Percentiles rank a stretch among this genome's conserved stretches.
These are phyloP conservation scores for Colletotrichum musicola DNA, from an alignment of 2,329 filamentous ascomycete species.

Conservation along the genomic window DNA sequence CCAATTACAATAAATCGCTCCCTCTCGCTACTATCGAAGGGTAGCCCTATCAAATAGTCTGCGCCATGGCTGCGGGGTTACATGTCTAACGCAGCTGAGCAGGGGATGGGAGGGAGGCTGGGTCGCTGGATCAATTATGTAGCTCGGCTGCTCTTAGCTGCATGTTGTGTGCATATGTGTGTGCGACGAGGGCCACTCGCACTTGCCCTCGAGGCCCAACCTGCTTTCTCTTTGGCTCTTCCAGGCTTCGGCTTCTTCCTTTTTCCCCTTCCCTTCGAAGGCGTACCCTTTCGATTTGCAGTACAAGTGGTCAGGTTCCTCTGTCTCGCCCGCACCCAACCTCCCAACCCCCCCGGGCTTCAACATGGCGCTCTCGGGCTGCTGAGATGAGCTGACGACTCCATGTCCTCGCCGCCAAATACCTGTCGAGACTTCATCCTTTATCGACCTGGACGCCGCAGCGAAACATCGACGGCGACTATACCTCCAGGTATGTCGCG, in stretches of 20 bases:
- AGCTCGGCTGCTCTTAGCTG: background rate
- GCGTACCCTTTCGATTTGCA: no score
- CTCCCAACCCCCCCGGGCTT: background rate
- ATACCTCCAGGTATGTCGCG: background rate
- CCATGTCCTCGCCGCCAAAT: background rate
- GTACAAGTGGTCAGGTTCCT: background rate
- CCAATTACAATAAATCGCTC: background rate
- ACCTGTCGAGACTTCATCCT: background rate
- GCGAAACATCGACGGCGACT: background rate
- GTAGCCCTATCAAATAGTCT: background rate
- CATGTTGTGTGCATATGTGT: background rate
- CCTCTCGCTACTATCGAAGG: background rate
- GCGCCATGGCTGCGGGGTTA: background rate
- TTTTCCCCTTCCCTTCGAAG: background rate
- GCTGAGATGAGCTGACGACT: background rate
- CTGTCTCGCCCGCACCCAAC: background rate
- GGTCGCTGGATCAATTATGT: background rate
- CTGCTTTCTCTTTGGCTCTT: constrained; percentile 1
- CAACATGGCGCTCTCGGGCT: background rate
- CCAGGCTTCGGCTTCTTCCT: background rate
- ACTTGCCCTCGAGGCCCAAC: background rate
- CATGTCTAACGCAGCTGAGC: background rate
- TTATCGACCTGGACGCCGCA: background rate
- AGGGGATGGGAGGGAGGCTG: background rate
- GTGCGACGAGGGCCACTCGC: background rate